Conservation (phyloP, 805 yeast genomes). For the Naumovozyma dairenensis region DNA sequence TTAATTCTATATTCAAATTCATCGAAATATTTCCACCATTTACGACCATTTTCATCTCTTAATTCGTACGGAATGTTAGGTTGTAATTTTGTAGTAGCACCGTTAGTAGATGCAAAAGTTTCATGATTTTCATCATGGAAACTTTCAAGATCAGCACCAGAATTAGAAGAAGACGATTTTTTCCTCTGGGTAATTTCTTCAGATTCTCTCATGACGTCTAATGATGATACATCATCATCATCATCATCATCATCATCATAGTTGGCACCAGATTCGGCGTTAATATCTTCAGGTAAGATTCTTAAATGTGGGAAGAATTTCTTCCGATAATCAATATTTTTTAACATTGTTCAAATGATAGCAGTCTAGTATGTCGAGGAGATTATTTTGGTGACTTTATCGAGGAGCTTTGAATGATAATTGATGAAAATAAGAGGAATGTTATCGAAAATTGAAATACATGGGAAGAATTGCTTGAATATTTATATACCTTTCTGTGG, state of each 20-base stretch:
- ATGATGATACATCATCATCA: neutral
- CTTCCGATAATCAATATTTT: constrained; percentile 16
- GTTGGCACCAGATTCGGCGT: neutral
- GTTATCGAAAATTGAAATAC: no score
- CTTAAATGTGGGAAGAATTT: constrained; percentile 22
- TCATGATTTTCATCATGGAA: constrained; percentile 1
- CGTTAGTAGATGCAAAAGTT: constrained; percentile 1
- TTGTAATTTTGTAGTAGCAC: constrained; percentile 9
- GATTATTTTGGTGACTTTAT: no score
- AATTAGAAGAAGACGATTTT: neutral
- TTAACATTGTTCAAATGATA: no score
- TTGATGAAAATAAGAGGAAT: no score
- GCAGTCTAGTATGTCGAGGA: no score
- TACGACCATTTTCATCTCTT: constrained; percentile 32
- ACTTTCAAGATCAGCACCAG: constrained; percentile 1
- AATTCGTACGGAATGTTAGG: constrained; percentile 31
- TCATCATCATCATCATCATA: neutral
- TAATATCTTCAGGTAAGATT: constrained; percentile 11
- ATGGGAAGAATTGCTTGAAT: no score
- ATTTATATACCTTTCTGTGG: no score
- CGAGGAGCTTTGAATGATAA: no score
- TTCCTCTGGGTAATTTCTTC: neutral
- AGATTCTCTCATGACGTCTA: neutral
- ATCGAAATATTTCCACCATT: constrained; percentile 40
- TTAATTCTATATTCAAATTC: constrained; percentile 42